Evolutionary conservation across 441 rosid species (phyloP).

Genomic region (Omphalea diandra): DNA sequence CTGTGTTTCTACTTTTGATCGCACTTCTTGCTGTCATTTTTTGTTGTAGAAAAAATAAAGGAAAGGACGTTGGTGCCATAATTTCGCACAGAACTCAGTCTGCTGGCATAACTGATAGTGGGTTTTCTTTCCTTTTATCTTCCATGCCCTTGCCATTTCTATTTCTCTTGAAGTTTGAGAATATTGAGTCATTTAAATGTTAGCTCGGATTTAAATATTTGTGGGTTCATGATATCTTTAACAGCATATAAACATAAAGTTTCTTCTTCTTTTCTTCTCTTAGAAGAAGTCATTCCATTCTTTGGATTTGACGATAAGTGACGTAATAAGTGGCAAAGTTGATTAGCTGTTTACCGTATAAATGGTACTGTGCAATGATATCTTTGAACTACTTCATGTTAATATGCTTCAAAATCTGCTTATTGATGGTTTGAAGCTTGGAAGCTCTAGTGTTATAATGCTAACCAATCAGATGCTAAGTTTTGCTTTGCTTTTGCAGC

Average conservation of each 20-base stretch:
- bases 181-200: background rate
- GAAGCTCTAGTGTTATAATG: slow-evolving; percentile 11
- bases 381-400: background rate
- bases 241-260: background rate
- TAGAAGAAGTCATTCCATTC: background rate
- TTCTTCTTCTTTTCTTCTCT: too few species aligned
- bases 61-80: slow-evolving; percentile 44
- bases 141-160: background rate
- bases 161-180: background rate
- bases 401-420: background rate
- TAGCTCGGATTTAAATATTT: background rate
- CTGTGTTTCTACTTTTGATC: slow-evolving; percentile 47
- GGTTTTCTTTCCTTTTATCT: slow-evolving; percentile 23
- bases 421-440: slow-evolving; percentile 19
- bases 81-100: slow-evolving; percentile 56
- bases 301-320: too few species aligned
- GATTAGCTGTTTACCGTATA: background rate
- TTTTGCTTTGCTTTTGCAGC: slow-evolving; percentile 33
- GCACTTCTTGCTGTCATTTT: slow-evolving; percentile 46
- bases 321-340: too few species aligned
- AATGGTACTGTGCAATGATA: background rate
- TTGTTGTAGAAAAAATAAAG: slow-evolving; percentile 52
- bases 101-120: slow-evolving; percentile 44
- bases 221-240: background rate
- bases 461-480: slow-evolving; percentile 2